phyloP scores from a whole-genome alignment of 805 yeast species.

The Cyberlindnera meyerae region DNA sequence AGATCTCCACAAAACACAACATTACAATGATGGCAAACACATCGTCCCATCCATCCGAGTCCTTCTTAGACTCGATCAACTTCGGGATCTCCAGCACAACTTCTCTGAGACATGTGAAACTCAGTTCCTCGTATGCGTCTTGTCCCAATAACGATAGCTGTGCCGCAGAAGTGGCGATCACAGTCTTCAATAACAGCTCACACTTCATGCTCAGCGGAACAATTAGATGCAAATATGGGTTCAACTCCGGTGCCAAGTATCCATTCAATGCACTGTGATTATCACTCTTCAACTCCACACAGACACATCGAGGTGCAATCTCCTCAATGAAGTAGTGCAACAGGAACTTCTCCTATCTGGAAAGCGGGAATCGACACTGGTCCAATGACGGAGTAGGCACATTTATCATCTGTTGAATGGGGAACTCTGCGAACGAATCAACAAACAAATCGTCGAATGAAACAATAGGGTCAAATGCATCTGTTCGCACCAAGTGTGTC shows the following conservation, averaged over 20 bases:
- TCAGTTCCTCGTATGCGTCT: constrained; percentile 24
- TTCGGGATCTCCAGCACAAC: constrained; percentile 30
- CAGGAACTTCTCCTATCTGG: constrained; percentile 17
- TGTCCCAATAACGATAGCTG: constrained; percentile 30
- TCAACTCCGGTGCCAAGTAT: constrained; percentile 25
- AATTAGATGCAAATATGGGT: constrained; percentile 35
- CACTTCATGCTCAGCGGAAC: constrained; percentile 35
- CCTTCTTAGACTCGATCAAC: constrained; percentile 26
- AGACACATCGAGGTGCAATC: constrained; percentile 37
- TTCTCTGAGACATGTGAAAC: constrained; percentile 26
- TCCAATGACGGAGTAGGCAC: constrained; percentile 14
- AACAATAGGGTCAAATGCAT: constrained; percentile 16
- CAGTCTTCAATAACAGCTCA: constrained; percentile 29
- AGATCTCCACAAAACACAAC: constrained; percentile 39
- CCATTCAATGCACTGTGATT: constrained; percentile 13
- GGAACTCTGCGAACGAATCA: constrained; percentile 21
- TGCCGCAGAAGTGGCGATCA: constrained; percentile 35
- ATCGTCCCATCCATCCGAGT: constrained; percentile 35
- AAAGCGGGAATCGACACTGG: constrained; percentile 12
- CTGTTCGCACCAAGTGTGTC: constrained; percentile 1
- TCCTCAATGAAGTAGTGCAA: constrained; percentile 30
- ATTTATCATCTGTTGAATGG: constrained; percentile 14
- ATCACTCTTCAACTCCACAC: constrained; percentile 28
- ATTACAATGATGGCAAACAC: constrained; percentile 35
- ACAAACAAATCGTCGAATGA: constrained; percentile 20